Percentiles rank a stretch among this genome's conserved stretches.
Conservation (phyloP, 306 rosid genomes). For the Calophaca sinica region DNA sequence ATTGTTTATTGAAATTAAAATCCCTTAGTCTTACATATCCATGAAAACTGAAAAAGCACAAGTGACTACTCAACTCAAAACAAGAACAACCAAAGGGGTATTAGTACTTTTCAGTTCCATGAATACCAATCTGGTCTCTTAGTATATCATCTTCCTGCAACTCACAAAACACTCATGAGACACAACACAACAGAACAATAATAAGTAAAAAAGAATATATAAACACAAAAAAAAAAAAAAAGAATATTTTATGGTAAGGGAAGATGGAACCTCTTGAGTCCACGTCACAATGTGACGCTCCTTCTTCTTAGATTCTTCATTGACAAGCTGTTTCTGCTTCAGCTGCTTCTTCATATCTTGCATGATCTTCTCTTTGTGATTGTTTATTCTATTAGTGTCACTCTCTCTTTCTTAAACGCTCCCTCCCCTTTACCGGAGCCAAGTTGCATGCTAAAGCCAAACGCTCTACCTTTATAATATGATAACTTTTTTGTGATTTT, state of each 20-base stretch:
- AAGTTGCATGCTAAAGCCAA: conserved; percentile 75
- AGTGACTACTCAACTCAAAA: conserved; percentile 18
- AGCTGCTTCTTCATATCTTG: conserved; percentile 60
- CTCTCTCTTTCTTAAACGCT: conserved; percentile 70
- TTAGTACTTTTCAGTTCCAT: conserved; percentile 94
- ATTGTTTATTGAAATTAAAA: conserved; percentile 34
- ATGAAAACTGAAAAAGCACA: conserved; percentile 18
- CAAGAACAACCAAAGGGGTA: conserved; percentile 39
- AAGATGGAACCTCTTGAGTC: conserved; percentile 81
- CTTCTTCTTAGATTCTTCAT: conserved; percentile 95
- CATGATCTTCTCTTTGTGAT: conserved; percentile 55
- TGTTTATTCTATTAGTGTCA: conserved; percentile 49
- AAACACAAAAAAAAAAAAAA: not conserved
- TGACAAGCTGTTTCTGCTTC: conserved; percentile 50
- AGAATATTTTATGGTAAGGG: conserved; percentile 5
- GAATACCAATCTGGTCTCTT: conserved; percentile 75
- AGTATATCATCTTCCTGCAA: conserved; percentile 98
- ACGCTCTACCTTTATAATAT: conserved; percentile 60
- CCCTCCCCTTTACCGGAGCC: conserved; percentile 71
- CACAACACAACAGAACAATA: not conserved
- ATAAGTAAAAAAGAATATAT: conserved; percentile 11
- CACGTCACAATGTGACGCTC: conserved; percentile 98
- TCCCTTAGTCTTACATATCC: conserved; percentile 37
- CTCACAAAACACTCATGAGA: conserved; percentile 44
- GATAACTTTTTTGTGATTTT: conserved; percentile 37